Conservation (phyloP, 164 flowering plant species). For the Vitis riparia region DNA sequence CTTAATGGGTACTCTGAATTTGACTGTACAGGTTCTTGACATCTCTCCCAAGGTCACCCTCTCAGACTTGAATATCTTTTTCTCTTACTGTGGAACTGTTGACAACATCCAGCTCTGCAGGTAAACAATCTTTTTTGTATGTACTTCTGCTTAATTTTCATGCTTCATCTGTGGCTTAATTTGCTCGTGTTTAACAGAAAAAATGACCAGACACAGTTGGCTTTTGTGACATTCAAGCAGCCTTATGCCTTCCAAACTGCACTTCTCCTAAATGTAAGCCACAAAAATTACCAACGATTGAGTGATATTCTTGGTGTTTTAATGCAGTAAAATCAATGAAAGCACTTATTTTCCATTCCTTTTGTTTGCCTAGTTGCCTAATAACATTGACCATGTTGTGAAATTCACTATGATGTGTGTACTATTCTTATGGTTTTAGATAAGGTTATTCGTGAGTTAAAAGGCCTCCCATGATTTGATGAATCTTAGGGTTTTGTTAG, state of each 20-base stretch:
- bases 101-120: constrained; percentile 22
- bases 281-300: too few relatives aligned
- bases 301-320: constrained; percentile 6
- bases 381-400: too few relatives aligned
- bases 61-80: constrained; percentile 28
- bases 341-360: neutral
- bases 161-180: neutral
- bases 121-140: constrained; percentile 1
- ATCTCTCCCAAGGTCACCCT: constrained; percentile 30
- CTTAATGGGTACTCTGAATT: constrained; percentile 15
- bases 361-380: neutral
- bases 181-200: neutral
- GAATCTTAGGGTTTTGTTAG: too few relatives aligned
- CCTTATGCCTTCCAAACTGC: constrained; percentile 29
- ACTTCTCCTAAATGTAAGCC: constrained; percentile 18
- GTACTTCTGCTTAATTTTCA: neutral
- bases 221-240: constrained; percentile 27
- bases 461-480: too few relatives aligned
- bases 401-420: too few relatives aligned
- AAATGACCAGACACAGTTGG: constrained; percentile 14
- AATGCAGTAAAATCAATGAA: constrained; percentile 2
- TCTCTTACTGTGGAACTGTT: constrained; percentile 30
- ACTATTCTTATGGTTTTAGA: too few relatives aligned
- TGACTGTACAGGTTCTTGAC: constrained; percentile 29
- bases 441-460: too few relatives aligned